phyloP scores from a whole-genome alignment of 164 flowering plant genomes.

The Umbellularia californica region DNA sequence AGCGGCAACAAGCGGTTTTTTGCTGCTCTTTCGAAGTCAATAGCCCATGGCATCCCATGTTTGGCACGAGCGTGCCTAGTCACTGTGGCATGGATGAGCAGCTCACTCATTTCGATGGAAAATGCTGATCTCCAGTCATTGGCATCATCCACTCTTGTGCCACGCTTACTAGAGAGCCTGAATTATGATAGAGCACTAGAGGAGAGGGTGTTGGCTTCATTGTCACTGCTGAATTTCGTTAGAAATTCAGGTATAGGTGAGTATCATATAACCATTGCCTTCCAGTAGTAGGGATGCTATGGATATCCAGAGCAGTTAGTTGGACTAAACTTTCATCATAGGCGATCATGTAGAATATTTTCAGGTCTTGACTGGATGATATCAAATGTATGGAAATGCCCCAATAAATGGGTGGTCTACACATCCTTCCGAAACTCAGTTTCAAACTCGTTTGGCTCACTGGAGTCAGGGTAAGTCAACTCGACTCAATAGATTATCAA shows the following conservation, averaged over 20 bases:
- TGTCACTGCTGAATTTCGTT: constrained; percentile 38
- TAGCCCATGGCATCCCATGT: constrained; percentile 42
- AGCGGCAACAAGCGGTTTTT: constrained; percentile 43
- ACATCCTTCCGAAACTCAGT: no score
- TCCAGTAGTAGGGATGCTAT: not conserved
- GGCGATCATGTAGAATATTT: not conserved
- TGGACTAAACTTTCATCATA: not conserved
- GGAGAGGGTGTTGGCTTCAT: constrained; percentile 52
- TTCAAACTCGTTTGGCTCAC: no score
- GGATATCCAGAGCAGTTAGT: not conserved
- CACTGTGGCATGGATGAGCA: constrained; percentile 60
- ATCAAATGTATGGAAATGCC: not conserved
- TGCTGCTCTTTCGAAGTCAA: constrained; percentile 40
- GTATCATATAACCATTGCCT: not conserved
- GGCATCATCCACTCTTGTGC: constrained; percentile 37
- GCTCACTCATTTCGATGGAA: constrained; percentile 20
- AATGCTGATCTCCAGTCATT: constrained; percentile 27
- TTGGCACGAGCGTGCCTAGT: constrained; percentile 55
- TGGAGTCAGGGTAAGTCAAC: no score
- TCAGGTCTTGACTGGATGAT: not conserved
- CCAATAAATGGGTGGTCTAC: not conserved
- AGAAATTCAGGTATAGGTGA: constrained; percentile 43
- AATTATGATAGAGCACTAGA: constrained; percentile 34
- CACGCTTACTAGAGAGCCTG: constrained; percentile 35
- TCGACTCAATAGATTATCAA: no score